phyloP scores from a whole-genome alignment of 108 stramenopile species.

The Pseudonitzschia multistriata region DNA sequence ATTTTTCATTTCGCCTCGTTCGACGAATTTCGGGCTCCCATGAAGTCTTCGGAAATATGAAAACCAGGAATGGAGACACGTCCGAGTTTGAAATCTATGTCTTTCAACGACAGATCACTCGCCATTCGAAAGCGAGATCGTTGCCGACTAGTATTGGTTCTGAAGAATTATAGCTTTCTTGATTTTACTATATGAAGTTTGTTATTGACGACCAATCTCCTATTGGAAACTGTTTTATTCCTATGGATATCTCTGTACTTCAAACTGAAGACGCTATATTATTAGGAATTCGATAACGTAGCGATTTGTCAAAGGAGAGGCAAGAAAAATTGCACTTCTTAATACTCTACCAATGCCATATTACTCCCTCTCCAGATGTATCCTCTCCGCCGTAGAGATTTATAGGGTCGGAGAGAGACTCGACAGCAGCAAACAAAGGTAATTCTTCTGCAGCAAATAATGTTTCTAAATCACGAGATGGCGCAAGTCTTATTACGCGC shows the following conservation, averaged over 20 bases:
- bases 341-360: slow-evolving; percentile 2
- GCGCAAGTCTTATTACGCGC: not conserved
- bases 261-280: not conserved
- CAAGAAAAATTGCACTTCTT: not conserved
- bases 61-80: slow-evolving; percentile 33
- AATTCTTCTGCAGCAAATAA: slow-evolving; percentile 8
- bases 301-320: not conserved
- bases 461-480: not conserved
- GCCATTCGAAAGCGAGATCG: not conserved
- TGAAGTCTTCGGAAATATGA: slow-evolving; percentile 43
- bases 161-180: not conserved
- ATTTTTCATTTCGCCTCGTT: slow-evolving; percentile 35
- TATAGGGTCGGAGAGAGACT: not conserved
- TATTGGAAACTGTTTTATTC: no score
- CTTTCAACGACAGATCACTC: slow-evolving; percentile 8
- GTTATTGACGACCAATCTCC: no score
- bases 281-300: not conserved
- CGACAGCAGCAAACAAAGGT: slow-evolving; percentile 1
- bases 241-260: no score
- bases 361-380: not conserved
- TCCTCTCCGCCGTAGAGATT: not conserved
- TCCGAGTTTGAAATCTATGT: slow-evolving; percentile 53
- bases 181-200: no score
- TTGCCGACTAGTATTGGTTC: not conserved
- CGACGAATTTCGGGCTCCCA: slow-evolving; percentile 41